phyloP scores from a whole-genome alignment of 208 protist genomes.

The Leishmania major region DNA sequence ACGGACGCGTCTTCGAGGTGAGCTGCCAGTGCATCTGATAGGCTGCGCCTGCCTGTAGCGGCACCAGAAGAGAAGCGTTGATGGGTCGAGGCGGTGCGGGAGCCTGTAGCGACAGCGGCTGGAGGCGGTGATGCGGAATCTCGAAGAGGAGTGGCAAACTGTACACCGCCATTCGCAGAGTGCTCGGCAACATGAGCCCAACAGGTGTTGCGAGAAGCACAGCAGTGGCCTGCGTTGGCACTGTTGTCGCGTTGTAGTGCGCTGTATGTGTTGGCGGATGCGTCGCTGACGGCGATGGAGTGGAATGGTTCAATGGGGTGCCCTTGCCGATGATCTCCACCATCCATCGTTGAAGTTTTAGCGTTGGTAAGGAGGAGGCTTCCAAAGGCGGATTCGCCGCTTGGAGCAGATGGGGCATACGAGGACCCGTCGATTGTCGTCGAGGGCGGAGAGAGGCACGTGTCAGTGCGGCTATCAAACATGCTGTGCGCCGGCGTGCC shows the following conservation, averaged over 20 bases:
- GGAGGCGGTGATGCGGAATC: background rate
- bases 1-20: background rate
- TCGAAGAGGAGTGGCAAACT: background rate
- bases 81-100: background rate
- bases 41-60: background rate
- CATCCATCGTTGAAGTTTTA: background rate
- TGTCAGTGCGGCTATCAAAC: background rate
- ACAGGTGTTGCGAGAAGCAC: background rate
- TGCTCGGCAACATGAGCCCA: background rate
- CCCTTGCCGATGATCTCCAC: background rate
- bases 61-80: background rate
- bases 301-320: no score
- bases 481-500: background rate
- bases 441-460: background rate
- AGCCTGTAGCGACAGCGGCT: background rate
- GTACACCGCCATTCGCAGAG: background rate
- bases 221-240: background rate
- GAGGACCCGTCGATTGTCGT: background rate
- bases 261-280: background rate
- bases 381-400: background rate
- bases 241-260: background rate
- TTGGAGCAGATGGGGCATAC: background rate
- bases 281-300: background rate
- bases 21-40: background rate
- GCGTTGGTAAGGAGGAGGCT: background rate